Percentiles rank a stretch among this genome's conserved stretches.
These are phyloP conservation scores for Echria macrotheca DNA, from an alignment of 495 filamentous ascomycete species.

Conservation along the genomic window DNA sequence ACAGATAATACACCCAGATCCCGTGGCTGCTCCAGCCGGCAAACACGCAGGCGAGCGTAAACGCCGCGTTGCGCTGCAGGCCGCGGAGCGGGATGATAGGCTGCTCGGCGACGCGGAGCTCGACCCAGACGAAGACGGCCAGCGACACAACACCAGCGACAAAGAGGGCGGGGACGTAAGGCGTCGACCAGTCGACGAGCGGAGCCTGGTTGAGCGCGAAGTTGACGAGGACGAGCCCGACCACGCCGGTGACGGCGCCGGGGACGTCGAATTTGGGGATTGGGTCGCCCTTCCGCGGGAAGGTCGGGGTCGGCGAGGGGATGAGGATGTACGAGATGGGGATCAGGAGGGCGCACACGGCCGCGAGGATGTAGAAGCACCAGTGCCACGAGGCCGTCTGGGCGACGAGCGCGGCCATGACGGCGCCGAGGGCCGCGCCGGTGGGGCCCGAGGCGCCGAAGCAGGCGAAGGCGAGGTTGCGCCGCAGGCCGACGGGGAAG, in stretches of 20 bases:
- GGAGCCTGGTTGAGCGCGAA: constrained; percentile 57
- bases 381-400: constrained; percentile 59
- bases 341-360: constrained; percentile 40
- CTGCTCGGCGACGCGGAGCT: constrained; percentile 30
- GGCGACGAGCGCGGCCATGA: constrained; percentile 48
- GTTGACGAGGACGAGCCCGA: constrained; percentile 51
- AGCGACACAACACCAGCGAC: constrained; percentile 49
- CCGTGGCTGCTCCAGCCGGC: constrained; percentile 57
- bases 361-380: constrained; percentile 54
- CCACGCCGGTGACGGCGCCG: constrained; percentile 47
- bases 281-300: neutral
- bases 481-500: constrained; percentile 46
- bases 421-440: constrained; percentile 47
- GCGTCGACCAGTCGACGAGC: constrained; percentile 50
- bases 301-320: constrained; percentile 38
- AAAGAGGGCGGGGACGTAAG: constrained; percentile 48
- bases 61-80: constrained; percentile 43
- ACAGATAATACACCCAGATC: constrained; percentile 54
- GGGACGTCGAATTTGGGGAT: constrained; percentile 43
- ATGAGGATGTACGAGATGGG: constrained; percentile 41
- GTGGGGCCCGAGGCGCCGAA: constrained; percentile 59
- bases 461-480: constrained; percentile 54
- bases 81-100: constrained; percentile 51
- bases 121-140: constrained; percentile 45
- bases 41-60: constrained; percentile 51